Evolutionary conservation across 202 grass and related monocot genomes (phyloP).

Genomic region (Eragrostis tef): DNA sequence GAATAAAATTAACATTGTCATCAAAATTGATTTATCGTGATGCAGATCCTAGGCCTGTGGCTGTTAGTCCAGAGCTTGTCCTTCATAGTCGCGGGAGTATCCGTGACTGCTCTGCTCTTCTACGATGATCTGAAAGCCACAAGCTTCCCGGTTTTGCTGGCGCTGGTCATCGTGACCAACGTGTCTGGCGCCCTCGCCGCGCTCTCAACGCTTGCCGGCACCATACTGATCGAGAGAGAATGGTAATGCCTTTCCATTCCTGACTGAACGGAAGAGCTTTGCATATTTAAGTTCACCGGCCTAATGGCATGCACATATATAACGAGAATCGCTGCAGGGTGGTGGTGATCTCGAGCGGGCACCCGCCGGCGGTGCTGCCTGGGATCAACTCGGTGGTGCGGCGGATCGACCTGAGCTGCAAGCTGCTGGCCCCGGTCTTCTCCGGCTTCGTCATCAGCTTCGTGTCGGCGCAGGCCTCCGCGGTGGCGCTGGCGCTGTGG

Average conservation of each 20-base stretch:
- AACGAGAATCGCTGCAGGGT: conserved; percentile 56
- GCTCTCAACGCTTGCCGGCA: conserved; percentile 85
- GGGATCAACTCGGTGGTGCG: conserved; percentile 82
- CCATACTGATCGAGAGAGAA: conserved; percentile 89
- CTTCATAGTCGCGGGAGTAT: conserved; percentile 66
- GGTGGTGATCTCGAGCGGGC: conserved; percentile 70
- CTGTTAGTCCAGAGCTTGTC: conserved; percentile 72
- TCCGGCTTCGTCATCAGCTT: conserved; percentile 87
- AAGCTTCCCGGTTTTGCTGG: conserved; percentile 55
- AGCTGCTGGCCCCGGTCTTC: conserved; percentile 82
- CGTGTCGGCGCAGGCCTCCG: conserved; percentile 71
- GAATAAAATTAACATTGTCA: too few species aligned
- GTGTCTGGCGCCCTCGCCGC: conserved; percentile 73
- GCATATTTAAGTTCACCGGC: background rate
- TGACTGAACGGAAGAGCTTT: background rate
- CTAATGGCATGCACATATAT: background rate
- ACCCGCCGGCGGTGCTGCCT: conserved; percentile 60
- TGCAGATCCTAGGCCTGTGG: conserved; percentile 71
- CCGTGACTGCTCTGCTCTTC: conserved; percentile 62
- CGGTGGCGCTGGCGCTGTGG: conserved; percentile 64
- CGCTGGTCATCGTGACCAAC: conserved; percentile 66
- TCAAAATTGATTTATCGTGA: background rate
- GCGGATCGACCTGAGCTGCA: conserved; percentile 89
- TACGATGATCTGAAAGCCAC: conserved; percentile 50
- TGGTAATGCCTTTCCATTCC: conserved; percentile 53